Conservation (phyloP, 768 basidiomycete genomes). For the Multifurca ochricompacta region DNA sequence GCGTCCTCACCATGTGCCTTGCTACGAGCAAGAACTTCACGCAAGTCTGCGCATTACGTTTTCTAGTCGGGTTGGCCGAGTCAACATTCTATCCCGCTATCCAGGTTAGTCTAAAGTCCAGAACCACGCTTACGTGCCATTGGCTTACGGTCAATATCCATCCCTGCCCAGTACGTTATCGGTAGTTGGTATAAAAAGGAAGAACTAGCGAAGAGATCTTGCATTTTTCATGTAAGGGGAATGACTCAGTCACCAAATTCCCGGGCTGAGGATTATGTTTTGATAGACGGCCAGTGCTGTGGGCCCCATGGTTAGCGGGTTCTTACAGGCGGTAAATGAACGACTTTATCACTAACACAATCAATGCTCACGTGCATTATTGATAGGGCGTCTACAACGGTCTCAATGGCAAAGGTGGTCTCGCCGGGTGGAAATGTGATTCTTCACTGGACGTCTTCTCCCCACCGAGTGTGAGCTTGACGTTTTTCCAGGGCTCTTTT, state of each 20-base stretch:
- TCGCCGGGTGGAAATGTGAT: slow-evolving; percentile 36
- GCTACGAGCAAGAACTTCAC: slow-evolving; percentile 29
- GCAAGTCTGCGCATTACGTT: slow-evolving; percentile 29
- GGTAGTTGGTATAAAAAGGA: slow-evolving; percentile 38
- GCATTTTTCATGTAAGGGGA: slow-evolving; percentile 32
- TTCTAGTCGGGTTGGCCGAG: slow-evolving; percentile 34
- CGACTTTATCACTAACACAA: too few species aligned
- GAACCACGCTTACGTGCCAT: not conserved
- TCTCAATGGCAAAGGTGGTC: slow-evolving; percentile 31
- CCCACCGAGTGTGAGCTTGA: not conserved
- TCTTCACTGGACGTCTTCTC: not conserved
- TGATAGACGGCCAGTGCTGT: slow-evolving; percentile 30
- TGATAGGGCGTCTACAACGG: slow-evolving; percentile 32
- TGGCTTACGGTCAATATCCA: not conserved
- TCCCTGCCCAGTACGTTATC: slow-evolving; percentile 26
- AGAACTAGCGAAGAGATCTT: slow-evolving; percentile 35
- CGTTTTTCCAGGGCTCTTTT: slow-evolving; percentile 32
- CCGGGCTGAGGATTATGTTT: not conserved
- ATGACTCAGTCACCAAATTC: not conserved
- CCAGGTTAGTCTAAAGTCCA: slow-evolving; percentile 17
- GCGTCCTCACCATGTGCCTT: slow-evolving; percentile 30
- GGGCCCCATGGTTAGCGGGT: slow-evolving; percentile 36
- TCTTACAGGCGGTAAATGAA: slow-evolving; percentile 29
- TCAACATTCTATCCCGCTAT: slow-evolving; percentile 36
- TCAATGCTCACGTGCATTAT: not conserved